Evolutionary conservation across 73 alveolate species (phyloP), one percentile per base, ranked within the genome.

Genomic region (Blepharisma stoltei): DNA sequence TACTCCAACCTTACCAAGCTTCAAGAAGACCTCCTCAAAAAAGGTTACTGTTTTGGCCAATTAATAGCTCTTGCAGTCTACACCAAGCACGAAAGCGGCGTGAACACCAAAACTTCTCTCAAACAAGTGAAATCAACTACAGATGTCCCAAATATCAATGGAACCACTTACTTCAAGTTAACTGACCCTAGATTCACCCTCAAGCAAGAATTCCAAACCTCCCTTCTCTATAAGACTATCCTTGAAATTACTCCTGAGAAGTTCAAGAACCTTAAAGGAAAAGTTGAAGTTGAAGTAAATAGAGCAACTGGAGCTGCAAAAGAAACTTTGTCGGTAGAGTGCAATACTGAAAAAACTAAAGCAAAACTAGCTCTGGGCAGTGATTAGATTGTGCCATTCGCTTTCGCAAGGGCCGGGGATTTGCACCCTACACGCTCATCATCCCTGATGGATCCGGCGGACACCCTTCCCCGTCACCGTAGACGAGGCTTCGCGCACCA

Each of bases 1-100:
- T 60, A 60, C 46, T 60, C 73, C 11, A 60, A 60, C 46, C 73
- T 60, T 18, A 9, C 73, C 37, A 60, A 60, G 46, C 73, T 14
- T 14, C 48, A 14, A 25, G 73, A 60, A 11, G 73, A 60, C 46
- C 23, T 60, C 14, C 18, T 60, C 49, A 60, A 60, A 25, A 60
- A 60, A 60, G 73, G 73, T 3, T 60, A 14, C 73, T 60, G 73
- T 38, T 60, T 60, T 25, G 45, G 73, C 38, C 73, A 60, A 60
- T 14, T 25, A 14, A 25, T 38, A 8, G 73, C 73, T 25, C 18
- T 60, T n/a, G 37, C 73, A n/a, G 14, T 60, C 38, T 60, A 60
- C 46, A 9, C 73, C 49, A 60, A 60, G 23, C 38, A 14, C 18
- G 46, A n/a, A 8, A n/a, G 23, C 2, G 73, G 73, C 5, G 18